phyloP scores from a whole-genome alignment of 2,329 filamentous ascomycete genomes.

The Phaeosphaeria sp. region DNA sequence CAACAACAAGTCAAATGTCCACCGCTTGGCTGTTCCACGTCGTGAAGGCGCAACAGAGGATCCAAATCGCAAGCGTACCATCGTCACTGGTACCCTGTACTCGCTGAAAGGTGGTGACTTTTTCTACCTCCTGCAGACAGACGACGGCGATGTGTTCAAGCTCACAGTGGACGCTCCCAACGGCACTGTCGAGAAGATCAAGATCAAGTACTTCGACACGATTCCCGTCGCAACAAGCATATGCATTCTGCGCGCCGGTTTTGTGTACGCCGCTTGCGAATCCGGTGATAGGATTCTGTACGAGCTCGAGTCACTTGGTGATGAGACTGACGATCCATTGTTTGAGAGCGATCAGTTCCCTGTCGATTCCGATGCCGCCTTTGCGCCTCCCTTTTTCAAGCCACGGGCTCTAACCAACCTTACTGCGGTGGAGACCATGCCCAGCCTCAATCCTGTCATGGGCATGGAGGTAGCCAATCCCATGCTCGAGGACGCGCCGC shows the following conservation, averaged over 20 bases:
- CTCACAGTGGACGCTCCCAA: conserved; percentile 87
- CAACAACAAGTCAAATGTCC: conserved; percentile 70
- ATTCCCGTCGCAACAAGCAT: conserved; percentile 86
- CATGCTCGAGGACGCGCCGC: conserved; percentile 89
- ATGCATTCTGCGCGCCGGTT: conserved; percentile 93
- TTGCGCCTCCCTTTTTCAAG: conserved; percentile 83
- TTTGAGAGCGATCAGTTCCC: conserved; percentile 85
- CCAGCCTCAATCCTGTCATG: conserved; percentile 88
- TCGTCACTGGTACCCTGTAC: conserved; percentile 94
- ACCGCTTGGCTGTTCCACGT: conserved; percentile 87
- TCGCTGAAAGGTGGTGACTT: conserved; percentile 89
- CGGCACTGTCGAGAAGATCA: conserved; percentile 71
- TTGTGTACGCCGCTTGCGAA: conserved; percentile 90
- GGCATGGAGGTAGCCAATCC: conserved; percentile 92
- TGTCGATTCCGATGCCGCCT: conserved; percentile 73
- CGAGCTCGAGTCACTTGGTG: conserved; percentile 95
- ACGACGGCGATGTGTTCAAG: conserved; percentile 98
- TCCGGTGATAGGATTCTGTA: conserved; percentile 94
- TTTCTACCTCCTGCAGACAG: conserved; percentile 94
- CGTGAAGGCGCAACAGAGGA: conserved; percentile 89
- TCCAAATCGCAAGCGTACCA: conserved; percentile 84
- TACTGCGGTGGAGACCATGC: conserved; percentile 81
- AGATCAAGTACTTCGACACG: conserved; percentile 98
- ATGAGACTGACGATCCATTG: conserved; percentile 89
- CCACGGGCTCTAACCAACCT: conserved; percentile 82